Evolutionary conservation across 2,329 filamentous ascomycete genomes (phyloP).

Genomic region (Endothia cerciana): DNA sequence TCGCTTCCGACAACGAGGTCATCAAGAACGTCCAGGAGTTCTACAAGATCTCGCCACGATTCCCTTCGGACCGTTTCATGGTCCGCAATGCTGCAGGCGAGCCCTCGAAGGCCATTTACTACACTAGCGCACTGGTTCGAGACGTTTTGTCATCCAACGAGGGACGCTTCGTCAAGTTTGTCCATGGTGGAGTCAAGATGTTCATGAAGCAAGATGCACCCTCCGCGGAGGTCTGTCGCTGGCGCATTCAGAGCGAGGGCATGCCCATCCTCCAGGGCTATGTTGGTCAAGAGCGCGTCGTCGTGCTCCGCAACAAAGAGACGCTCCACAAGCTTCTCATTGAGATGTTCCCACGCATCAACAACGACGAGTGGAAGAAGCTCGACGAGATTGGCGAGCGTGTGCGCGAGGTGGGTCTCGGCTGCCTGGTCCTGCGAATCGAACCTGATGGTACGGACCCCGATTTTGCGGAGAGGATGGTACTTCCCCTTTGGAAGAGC

Average conservation of each 20-base stretch:
- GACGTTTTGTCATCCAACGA: slow-evolving; percentile 88
- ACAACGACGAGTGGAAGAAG: slow-evolving; percentile 71
- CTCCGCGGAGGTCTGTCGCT: slow-evolving; percentile 81
- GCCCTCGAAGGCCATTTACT: slow-evolving; percentile 94
- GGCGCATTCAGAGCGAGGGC: slow-evolving; percentile 95
- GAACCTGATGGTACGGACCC: slow-evolving; percentile 70
- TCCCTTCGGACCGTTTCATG: slow-evolving; percentile 91
- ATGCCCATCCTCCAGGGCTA: slow-evolving; percentile 90
- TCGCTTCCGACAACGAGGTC: slow-evolving; percentile 73
- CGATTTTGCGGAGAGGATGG: slow-evolving; percentile 74
- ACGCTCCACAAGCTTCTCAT: slow-evolving; percentile 83
- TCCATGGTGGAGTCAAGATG: slow-evolving; percentile 97
- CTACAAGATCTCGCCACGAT: slow-evolving; percentile 81
- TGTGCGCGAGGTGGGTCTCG: slow-evolving; percentile 79
- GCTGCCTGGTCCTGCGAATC: slow-evolving; percentile 87
- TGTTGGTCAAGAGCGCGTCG: slow-evolving; percentile 76
- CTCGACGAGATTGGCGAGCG: slow-evolving; percentile 88
- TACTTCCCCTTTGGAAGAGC: slow-evolving; percentile 92
- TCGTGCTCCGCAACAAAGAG: slow-evolving; percentile 74
- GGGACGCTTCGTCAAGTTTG: slow-evolving; percentile 88
- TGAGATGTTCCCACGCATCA: slow-evolving; percentile 95
- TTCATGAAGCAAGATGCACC: slow-evolving; percentile 98
- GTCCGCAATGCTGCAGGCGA: slow-evolving; percentile 90
- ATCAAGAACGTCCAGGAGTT: slow-evolving; percentile 79
- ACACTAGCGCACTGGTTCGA: slow-evolving; percentile 82